A percentile compares a stretch with the other conserved stretches of the same genome.
These are phyloP conservation scores for Rosellinia necatrix DNA, from an alignment of 2,329 filamentous ascomycete species.

Conservation along the genomic window DNA sequence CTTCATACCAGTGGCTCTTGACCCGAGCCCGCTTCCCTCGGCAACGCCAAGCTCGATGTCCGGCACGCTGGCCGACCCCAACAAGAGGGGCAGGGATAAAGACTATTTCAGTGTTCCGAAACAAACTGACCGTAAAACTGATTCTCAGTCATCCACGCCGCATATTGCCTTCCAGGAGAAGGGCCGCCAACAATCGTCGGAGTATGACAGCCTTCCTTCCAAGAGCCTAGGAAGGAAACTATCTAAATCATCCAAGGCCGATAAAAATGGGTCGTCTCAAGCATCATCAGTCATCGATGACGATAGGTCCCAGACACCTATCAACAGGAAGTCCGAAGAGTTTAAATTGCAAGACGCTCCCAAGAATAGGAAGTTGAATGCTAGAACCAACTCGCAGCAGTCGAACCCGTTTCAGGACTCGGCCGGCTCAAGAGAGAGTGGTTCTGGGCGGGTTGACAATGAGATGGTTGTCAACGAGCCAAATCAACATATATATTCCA, in stretches of 20 bases:
- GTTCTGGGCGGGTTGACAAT: constrained; percentile 46
- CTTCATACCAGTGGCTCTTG: constrained; percentile 76
- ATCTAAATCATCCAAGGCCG: constrained; percentile 50
- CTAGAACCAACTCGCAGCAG: constrained; percentile 50
- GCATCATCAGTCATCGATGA: constrained; percentile 43
- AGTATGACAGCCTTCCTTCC: constrained; percentile 59
- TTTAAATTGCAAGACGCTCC: constrained; percentile 85
- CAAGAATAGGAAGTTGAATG: constrained; percentile 59
- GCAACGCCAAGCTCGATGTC: constrained; percentile 59
- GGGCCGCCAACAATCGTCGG: constrained; percentile 66
- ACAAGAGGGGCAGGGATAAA: constrained; percentile 53
- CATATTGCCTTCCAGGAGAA: constrained; percentile 93
- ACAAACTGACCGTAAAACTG: constrained; percentile 52
- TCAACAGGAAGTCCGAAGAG: constrained; percentile 56
- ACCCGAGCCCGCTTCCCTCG: constrained; percentile 66
- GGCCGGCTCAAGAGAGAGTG: constrained; percentile 43
- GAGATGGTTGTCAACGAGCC: constrained; percentile 40
- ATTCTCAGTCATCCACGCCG: constrained; percentile 68
- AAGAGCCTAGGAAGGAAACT: constrained; percentile 55
- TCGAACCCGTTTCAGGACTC: constrained; percentile 48
- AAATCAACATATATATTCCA: constrained; percentile 40
- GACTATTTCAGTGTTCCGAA: constrained; percentile 63
- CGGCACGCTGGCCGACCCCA: constrained; percentile 51
- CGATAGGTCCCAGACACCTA: constrained; percentile 45
- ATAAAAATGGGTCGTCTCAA: constrained; percentile 42